Percentiles rank a stretch among this genome's conserved stretches.
Evolutionary conservation across 108 stramenopile genomes (phyloP).

Genomic region (Hondaea fermentalgiana): DNA sequence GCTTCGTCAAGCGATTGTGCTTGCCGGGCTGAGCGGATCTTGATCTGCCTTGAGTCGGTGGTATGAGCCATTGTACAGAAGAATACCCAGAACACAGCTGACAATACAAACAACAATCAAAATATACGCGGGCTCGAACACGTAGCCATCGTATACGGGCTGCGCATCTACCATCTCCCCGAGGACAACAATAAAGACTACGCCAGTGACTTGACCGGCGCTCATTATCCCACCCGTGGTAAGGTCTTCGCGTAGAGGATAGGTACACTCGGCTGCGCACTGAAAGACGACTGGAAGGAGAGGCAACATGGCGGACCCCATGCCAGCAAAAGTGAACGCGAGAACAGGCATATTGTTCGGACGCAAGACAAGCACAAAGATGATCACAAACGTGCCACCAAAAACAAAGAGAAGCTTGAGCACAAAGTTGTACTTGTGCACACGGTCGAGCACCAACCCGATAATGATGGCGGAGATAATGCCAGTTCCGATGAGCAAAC

Average conservation of each 20-base stretch:
- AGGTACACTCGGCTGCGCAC: slow-evolving; percentile 15
- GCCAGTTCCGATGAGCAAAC: slow-evolving; percentile 29
- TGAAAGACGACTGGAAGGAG: background rate
- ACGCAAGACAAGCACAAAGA: background rate
- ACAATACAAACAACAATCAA: background rate
- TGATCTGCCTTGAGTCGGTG: background rate
- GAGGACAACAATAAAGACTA: background rate
- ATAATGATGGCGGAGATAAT: slow-evolving; percentile 27
- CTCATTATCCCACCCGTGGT: background rate
- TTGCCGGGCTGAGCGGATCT: background rate
- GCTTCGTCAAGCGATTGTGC: background rate
- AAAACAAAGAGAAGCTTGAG: background rate
- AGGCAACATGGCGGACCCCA: slow-evolving; percentile 14
- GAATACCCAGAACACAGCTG: background rate
- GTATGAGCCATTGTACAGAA: background rate
- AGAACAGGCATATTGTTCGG: background rate
- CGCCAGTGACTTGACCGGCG: slow-evolving; percentile 11
- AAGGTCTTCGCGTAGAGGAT: background rate
- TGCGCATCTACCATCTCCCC: background rate
- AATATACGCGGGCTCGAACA: background rate
- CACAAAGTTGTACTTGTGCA: background rate
- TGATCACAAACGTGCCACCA: background rate
- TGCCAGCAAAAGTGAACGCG: background rate
- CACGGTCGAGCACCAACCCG: slow-evolving; percentile 18
- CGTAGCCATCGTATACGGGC: background rate